phyloP scores from a whole-genome alignment of 371 early-diverging fungal genomes.

The Mortierella sp. region DNA sequence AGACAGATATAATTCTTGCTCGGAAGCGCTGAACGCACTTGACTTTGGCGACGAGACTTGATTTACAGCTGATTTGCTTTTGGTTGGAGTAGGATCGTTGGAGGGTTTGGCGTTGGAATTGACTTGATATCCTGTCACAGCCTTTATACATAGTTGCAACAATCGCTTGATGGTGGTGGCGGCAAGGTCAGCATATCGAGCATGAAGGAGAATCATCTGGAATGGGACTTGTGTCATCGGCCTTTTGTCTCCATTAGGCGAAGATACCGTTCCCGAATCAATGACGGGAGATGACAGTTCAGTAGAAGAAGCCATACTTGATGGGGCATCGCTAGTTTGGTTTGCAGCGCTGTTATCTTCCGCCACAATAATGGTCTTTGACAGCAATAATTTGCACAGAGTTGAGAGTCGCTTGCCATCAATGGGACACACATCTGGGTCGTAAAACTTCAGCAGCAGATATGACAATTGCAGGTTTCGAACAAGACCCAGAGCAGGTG shows the following conservation, averaged over 20 bases:
- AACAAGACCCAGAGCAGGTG: slow-evolving; percentile 41
- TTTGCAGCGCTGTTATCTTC: not conserved
- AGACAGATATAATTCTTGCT: slow-evolving; percentile 50
- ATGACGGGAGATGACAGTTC: slow-evolving; percentile 16
- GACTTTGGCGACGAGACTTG: slow-evolving; percentile 2
- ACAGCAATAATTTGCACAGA: slow-evolving; percentile 43
- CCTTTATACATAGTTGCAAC: slow-evolving; percentile 25
- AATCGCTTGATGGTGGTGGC: slow-evolving; percentile 14
- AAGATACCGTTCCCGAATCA: slow-evolving; percentile 11
- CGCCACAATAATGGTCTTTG: slow-evolving; percentile 31
- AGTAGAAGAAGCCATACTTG: not conserved
- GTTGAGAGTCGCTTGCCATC: slow-evolving; percentile 32
- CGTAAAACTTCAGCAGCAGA: slow-evolving; percentile 29
- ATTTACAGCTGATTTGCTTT: slow-evolving; percentile 1
- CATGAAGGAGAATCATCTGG: slow-evolving; percentile 50
- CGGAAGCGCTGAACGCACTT: not conserved
- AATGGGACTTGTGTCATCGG: slow-evolving; percentile 44
- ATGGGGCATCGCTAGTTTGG: not conserved
- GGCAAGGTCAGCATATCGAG: slow-evolving; percentile 29
- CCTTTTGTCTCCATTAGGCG: slow-evolving; percentile 15
- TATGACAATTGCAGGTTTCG: slow-evolving; percentile 39
- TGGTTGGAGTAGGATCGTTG: not conserved
- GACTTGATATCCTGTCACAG: slow-evolving; percentile 15
- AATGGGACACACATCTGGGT: slow-evolving; percentile 13
- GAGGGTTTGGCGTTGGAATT: slow-evolving; percentile 5